Conservation (phyloP, 352 stramenopile genomes). For the Globisporangium heterothallicum region DNA sequence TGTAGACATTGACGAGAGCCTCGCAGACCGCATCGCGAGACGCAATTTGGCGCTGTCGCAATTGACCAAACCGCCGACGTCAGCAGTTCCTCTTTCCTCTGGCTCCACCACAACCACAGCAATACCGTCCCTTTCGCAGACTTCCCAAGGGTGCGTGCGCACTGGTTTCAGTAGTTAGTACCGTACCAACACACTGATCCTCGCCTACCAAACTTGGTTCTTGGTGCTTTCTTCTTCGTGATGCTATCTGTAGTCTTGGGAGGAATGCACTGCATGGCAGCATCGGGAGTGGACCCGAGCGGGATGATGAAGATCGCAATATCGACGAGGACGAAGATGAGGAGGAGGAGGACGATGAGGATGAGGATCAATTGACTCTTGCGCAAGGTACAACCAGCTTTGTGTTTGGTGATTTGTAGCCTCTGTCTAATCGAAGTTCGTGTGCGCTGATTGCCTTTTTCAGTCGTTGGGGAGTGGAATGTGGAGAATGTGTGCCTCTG, state of each 20-base stretch:
- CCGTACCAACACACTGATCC: no score
- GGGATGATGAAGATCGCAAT: conserved; percentile 14
- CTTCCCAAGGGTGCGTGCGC: no score
- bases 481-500: conserved; percentile 81
- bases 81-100: background rate
- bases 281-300: conserved; percentile 5
- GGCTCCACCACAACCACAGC: no score
- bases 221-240: background rate
- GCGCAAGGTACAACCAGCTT: conserved; percentile 38
- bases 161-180: no score
- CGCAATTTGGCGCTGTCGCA: conserved; percentile 59
- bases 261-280: background rate
- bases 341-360: conserved; percentile 43
- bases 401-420: background rate
- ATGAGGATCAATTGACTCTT: conserved; percentile 53
- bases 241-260: background rate
- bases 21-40: conserved; percentile 34
- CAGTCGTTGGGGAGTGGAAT: conserved; percentile 72
- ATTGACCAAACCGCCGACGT: conserved; percentile 34
- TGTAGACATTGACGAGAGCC: conserved; percentile 14
- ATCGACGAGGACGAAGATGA: conserved; percentile 24
- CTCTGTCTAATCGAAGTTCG: no score
- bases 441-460: background rate
- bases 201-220: no score
- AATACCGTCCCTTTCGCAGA: no score